Conservation (phyloP, 1,284 basidiomycete genomes). For the Apiotrichum siamense region DNA sequence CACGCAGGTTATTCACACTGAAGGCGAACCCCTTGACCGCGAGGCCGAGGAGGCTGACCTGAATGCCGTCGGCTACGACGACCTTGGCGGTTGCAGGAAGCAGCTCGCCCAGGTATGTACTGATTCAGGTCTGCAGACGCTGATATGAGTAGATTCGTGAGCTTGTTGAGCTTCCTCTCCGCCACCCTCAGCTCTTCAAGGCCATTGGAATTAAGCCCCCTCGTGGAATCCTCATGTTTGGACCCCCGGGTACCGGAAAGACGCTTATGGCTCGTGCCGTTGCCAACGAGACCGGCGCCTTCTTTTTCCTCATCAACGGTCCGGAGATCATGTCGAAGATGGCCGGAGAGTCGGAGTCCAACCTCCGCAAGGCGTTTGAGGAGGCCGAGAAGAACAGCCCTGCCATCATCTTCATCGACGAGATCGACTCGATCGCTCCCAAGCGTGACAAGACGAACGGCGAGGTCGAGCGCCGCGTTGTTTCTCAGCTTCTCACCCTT, state of each 20-base stretch:
- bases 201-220: slow-evolving; percentile 99
- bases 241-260: slow-evolving; percentile 95
- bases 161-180: slow-evolving; percentile 93
- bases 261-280: slow-evolving; percentile 98
- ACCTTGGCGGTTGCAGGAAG: slow-evolving; percentile 97
- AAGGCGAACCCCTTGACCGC: slow-evolving; percentile 97
- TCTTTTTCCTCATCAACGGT: slow-evolving; percentile 99
- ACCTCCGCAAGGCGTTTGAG: slow-evolving; percentile 95
- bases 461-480: slow-evolving; percentile 97
- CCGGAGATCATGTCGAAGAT: slow-evolving; percentile 99
- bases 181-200: slow-evolving; percentile 99
- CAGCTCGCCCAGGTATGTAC: slow-evolving; percentile 84
- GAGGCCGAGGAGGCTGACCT: slow-evolving; percentile 98
- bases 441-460: slow-evolving; percentile 99
- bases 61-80: slow-evolving; percentile 96
- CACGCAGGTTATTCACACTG: slow-evolving; percentile 50
- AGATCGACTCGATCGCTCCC: slow-evolving; percentile 97
- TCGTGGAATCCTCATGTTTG: slow-evolving; percentile 93
- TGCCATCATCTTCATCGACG: slow-evolving; percentile 95
- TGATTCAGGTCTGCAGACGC: not conserved
- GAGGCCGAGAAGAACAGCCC: slow-evolving; percentile 99
- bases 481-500: slow-evolving; percentile 93
- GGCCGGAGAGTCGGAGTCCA: slow-evolving; percentile 97
- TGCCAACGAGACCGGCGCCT: slow-evolving; percentile 98
- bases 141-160: slow-evolving; percentile 68